Conservation (phyloP, 1,284 basidiomycete species). For the Xerocomus minutiporus region DNA sequence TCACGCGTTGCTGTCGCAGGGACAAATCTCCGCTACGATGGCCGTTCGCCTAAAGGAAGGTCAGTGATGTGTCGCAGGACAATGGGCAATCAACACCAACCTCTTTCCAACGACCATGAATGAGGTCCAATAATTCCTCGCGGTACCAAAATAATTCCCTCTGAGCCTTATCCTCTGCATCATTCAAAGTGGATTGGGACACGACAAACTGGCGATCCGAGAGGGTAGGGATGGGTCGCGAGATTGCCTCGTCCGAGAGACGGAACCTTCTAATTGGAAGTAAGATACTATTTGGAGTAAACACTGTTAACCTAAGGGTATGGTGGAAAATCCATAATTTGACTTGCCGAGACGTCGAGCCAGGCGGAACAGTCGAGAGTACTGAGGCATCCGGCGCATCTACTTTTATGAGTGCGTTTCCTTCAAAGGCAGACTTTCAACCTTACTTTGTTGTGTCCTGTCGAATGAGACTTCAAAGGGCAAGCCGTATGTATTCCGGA, state of each 20-base stretch:
- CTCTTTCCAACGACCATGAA: slow-evolving; percentile 80
- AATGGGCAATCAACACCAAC: slow-evolving; percentile 35
- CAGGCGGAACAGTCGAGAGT: slow-evolving; percentile 72
- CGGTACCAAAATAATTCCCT: slow-evolving; percentile 92
- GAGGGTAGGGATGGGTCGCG: slow-evolving; percentile 74
- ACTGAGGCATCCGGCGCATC: slow-evolving; percentile 42
- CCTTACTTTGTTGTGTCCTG: slow-evolving; percentile 56
- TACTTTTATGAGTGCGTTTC: slow-evolving; percentile 22
- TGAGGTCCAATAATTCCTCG: slow-evolving; percentile 70
- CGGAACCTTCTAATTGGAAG: slow-evolving; percentile 72
- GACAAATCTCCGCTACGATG: slow-evolving; percentile 70
- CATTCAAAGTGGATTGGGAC: slow-evolving; percentile 61
- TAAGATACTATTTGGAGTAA: slow-evolving; percentile 52
- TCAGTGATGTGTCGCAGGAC: slow-evolving; percentile 1
- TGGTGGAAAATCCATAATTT: slow-evolving; percentile 3
- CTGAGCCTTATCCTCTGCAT: slow-evolving; percentile 56
- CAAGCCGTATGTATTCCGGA: slow-evolving; percentile 83
- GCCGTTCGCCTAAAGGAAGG: slow-evolving; percentile 59
- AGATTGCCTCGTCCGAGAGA: slow-evolving; percentile 54
- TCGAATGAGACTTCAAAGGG: slow-evolving; percentile 85
- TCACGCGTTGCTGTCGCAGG: slow-evolving; percentile 71
- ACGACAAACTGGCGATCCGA: slow-evolving; percentile 92
- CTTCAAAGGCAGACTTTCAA: not conserved
- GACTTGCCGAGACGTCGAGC: slow-evolving; percentile 73
- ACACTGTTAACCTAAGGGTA: slow-evolving; percentile 5